A percentile compares a stretch with the other conserved stretches of the same genome.
phyloP scores from a whole-genome alignment of 768 basidiomycete genomes.

The Rubroboletus satanas region DNA sequence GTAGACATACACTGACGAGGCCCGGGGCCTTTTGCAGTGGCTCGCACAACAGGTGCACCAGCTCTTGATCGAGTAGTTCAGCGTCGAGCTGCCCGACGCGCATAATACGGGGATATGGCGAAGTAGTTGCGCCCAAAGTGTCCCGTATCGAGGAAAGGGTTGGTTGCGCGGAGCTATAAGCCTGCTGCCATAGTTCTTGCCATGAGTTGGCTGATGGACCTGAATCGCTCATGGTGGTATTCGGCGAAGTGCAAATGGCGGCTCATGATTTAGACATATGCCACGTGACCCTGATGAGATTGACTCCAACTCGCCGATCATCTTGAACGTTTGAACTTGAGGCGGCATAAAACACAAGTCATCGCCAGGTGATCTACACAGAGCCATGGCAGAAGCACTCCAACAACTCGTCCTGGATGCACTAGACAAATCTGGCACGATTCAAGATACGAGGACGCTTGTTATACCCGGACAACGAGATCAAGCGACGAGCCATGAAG shows the following conservation, averaged over 20 bases:
- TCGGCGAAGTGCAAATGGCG: background rate
- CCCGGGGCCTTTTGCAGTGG: constrained; percentile 74
- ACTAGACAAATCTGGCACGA: constrained; percentile 51
- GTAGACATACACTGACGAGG: constrained; percentile 55
- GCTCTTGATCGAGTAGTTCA: constrained; percentile 83
- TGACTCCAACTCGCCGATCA: constrained; percentile 1
- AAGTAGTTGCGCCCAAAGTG: constrained; percentile 31
- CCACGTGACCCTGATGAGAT: constrained; percentile 24
- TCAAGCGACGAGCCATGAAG: constrained; percentile 63
- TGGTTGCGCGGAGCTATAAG: constrained; percentile 62
- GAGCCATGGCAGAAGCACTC: constrained; percentile 66
- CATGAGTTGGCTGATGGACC: constrained; percentile 13
- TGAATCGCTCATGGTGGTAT: constrained; percentile 15
- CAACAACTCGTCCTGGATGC: constrained; percentile 78
- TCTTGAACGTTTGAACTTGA: background rate
- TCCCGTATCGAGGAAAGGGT: constrained; percentile 46
- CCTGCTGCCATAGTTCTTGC: constrained; percentile 49
- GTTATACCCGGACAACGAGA: constrained; percentile 58
- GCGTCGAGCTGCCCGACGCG: constrained; percentile 93
- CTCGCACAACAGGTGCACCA: constrained; percentile 75
- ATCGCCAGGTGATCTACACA: constrained; percentile 2
- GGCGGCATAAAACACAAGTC: background rate
- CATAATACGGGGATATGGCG: constrained; percentile 46
- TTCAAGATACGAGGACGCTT: constrained; percentile 68
- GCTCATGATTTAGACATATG: too few relatives aligned